Evolutionary conservation across 768 basidiomycete genomes (phyloP), one percentile per base, ranked within the genome.

Genomic region (Lactarius deliciosus): DNA sequence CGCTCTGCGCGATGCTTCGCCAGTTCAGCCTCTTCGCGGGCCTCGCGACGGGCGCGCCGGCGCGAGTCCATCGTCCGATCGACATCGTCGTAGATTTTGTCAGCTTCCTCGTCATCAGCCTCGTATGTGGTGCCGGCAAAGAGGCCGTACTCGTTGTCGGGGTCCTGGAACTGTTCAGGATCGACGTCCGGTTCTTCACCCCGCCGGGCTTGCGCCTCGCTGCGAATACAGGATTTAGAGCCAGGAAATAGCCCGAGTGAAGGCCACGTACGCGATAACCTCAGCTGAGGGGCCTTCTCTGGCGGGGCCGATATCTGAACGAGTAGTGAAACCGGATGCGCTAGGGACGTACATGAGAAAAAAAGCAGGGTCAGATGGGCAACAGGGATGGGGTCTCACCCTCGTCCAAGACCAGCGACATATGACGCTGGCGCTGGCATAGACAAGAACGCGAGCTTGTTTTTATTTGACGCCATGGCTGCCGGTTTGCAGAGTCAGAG

Each of bases 291-390:
- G 94, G 0, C 94, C 94, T 74, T 97, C 96, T 76, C 97, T 82
- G 9, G 97, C 97, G 41, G 97, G 97, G 74, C 97, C 97, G 66
- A 99, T 98, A 87, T 98, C 97, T 50, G 94, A 96, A 57, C 96
- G 90, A 7, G 96, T 98, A 0, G 96, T 98, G 79, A 98, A 98
- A 65, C 95, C 95, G 56, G 95, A 96, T 59, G 95, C 95, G 79
- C 94, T 95, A 69, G 4, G 8, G 63, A 62, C 7, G 20, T 30
- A 28, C 65, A 73, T 63, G 64, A 45, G 61, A 53, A 32, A 58
- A 58, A 72, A 64, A 36, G 34, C 18, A 38, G 62, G 36, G 47
- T 20, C 41, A n/a, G 30, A 36, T 20, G 41, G 32, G 22, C 32
- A 43, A 15, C 38, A 53, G n/a, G 45, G 9, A 41, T 9, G 18